A percentile compares a stretch with the other conserved stretches of the same genome.
Evolutionary conservation across 169 alveolate genomes (phyloP).

Genomic region (Cryptosporidium andersoni): DNA sequence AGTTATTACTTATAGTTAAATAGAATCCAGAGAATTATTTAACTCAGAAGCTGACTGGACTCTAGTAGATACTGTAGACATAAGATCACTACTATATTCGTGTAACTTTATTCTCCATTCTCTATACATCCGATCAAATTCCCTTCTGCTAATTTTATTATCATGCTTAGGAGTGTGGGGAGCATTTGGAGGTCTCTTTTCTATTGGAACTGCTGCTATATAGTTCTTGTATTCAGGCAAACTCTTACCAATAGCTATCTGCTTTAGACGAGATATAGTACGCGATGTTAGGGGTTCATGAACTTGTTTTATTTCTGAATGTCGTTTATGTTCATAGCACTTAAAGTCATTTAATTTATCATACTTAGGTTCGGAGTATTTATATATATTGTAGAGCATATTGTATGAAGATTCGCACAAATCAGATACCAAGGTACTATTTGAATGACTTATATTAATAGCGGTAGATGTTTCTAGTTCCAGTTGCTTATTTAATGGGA

Average conservation of each 20-base stretch:
- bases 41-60: conserved; percentile 15
- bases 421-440: conserved; percentile 38
- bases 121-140: conserved; percentile 74
- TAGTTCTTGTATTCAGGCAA: conserved; percentile 77
- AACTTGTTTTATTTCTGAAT: background rate
- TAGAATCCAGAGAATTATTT: background rate
- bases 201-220: conserved; percentile 74
- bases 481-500: background rate
- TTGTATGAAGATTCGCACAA: conserved; percentile 41
- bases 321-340: background rate
- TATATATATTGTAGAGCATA: background rate
- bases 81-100: conserved; percentile 70
- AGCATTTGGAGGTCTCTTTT: conserved; percentile 73
- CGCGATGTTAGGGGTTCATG: conserved; percentile 70
- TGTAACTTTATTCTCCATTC: conserved; percentile 78
- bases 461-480: conserved; percentile 7
- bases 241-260: conserved; percentile 79
- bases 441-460: conserved; percentile 3
- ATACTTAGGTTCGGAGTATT: background rate
- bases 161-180: conserved; percentile 78
- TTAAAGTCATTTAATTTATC: background rate
- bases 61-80: conserved; percentile 69
- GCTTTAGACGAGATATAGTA: conserved; percentile 75
- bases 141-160: conserved; percentile 73
- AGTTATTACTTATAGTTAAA: no score